These are phyloP conservation scores for Lichenothelia convexa DNA, from an alignment of 495 filamentous ascomycete species.

Conservation along the genomic window DNA sequence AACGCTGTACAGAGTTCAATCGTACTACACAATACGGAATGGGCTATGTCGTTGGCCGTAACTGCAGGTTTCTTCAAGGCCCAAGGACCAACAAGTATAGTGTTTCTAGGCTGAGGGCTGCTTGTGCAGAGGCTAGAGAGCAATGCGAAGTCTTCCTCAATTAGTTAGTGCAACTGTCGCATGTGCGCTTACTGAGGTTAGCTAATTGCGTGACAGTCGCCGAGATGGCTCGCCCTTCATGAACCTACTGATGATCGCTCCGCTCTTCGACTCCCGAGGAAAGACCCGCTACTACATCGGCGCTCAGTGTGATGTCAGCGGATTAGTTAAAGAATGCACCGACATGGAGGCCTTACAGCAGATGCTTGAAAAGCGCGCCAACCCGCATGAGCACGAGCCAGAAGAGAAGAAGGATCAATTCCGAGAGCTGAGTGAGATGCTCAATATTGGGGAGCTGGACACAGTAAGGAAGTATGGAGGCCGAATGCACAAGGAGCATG, in stretches of 20 bases:
- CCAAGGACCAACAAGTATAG: slow-evolving; percentile 34
- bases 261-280: slow-evolving; percentile 41
- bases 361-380: slow-evolving; percentile 34
- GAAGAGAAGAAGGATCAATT: slow-evolving; percentile 28
- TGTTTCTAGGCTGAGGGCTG: slow-evolving; percentile 35
- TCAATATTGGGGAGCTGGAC: slow-evolving; percentile 39
- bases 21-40: slow-evolving; percentile 43
- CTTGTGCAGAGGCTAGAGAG: slow-evolving; percentile 37
- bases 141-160: slow-evolving; percentile 51
- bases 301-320: slow-evolving; percentile 46
- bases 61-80: slow-evolving; percentile 47
- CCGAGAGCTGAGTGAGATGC: slow-evolving; percentile 40
- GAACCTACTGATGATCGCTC: slow-evolving; percentile 46
- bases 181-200: neutral
- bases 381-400: slow-evolving; percentile 32
- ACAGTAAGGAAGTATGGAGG: slow-evolving; percentile 37
- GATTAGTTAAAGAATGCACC: slow-evolving; percentile 40
- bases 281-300: slow-evolving; percentile 43
- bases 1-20: slow-evolving; percentile 26
- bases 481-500: slow-evolving; percentile 32
- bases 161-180: slow-evolving; percentile 30
- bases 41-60: slow-evolving; percentile 37
- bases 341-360: slow-evolving; percentile 35
- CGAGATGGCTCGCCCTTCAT: slow-evolving; percentile 47
- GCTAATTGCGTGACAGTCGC: slow-evolving; percentile 21